These are phyloP conservation scores for Prinsepia uniflora DNA, from an alignment of 306 rosid species.

Conservation along the genomic window DNA sequence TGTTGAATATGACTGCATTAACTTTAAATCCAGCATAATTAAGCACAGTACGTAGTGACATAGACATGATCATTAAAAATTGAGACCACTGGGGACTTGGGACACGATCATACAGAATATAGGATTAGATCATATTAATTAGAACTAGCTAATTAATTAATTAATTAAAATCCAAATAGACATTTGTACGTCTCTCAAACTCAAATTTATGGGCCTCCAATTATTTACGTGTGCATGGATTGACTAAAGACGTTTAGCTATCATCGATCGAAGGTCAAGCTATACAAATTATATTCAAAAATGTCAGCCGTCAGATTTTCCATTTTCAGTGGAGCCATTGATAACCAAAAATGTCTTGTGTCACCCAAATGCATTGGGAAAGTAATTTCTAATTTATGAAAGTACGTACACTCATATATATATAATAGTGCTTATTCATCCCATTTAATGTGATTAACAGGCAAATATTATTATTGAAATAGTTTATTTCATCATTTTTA, in stretches of 20 bases:
- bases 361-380: constrained; percentile 16
- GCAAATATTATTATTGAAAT: too few species aligned
- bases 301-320: constrained; percentile 1
- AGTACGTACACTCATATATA: background rate
- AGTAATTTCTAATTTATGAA: background rate
- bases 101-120: background rate
- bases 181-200: too few species aligned
- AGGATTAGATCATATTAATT: background rate
- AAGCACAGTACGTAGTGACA: too few species aligned
- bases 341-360: constrained; percentile 7
- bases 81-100: background rate
- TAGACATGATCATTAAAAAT: background rate
- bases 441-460: too few species aligned
- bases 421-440: background rate
- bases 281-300: background rate
- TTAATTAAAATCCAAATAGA: background rate
- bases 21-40: background rate
- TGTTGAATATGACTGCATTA: background rate
- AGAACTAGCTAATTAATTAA: background rate
- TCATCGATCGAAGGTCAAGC: background rate
- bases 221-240: background rate
- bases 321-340: background rate
- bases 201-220: background rate
- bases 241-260: background rate
- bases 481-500: too few species aligned